These are phyloP conservation scores for Claviceps paspali DNA, from an alignment of 2,329 filamentous ascomycete species.

Conservation along the genomic window DNA sequence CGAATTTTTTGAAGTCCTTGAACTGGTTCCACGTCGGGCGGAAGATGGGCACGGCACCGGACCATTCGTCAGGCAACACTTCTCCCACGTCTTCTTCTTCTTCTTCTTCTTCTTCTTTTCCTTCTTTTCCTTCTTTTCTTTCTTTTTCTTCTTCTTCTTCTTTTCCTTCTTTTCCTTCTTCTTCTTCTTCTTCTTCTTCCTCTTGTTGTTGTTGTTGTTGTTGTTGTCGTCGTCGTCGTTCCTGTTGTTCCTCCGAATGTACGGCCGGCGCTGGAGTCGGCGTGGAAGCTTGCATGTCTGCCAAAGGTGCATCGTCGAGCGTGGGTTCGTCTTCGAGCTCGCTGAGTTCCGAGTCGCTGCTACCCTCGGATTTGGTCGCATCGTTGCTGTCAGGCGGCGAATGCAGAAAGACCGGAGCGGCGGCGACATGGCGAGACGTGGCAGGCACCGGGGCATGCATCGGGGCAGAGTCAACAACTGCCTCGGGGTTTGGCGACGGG, in stretches of 20 bases:
- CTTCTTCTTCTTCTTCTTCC: conserved; percentile 17
- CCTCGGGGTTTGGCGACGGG: conserved; percentile 4
- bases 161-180: not conserved
- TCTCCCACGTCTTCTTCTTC: conserved; percentile 54
- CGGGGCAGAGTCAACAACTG: conserved; percentile 6
- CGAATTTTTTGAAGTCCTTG: conserved; percentile 80
- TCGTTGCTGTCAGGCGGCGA: conserved; percentile 51
- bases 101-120: conserved; percentile 16
- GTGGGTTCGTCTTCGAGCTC: conserved; percentile 44
- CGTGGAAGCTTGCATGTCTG: conserved; percentile 11
- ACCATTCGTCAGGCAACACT: conserved; percentile 75
- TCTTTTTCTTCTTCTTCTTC: not conserved
- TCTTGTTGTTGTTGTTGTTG: not conserved
- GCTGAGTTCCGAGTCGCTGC: conserved; percentile 51
- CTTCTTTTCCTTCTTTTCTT: conserved; percentile 5
- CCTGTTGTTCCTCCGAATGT: no score
- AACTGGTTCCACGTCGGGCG: conserved; percentile 93
- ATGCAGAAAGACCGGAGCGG: conserved; percentile 34
- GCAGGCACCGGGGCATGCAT: conserved; percentile 10
- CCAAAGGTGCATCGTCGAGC: conserved; percentile 17
- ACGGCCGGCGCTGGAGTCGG: conserved; percentile 10
- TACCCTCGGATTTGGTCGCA: conserved; percentile 41
- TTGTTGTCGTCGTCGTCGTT: no score
- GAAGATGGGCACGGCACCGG: conserved; percentile 84
- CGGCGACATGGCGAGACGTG: conserved; percentile 13